A percentile compares a stretch with the other conserved stretches of the same genome.
Evolutionary conservation across 2,329 filamentous ascomycete species (phyloP).

Genomic region (Volutella citrinella): DNA sequence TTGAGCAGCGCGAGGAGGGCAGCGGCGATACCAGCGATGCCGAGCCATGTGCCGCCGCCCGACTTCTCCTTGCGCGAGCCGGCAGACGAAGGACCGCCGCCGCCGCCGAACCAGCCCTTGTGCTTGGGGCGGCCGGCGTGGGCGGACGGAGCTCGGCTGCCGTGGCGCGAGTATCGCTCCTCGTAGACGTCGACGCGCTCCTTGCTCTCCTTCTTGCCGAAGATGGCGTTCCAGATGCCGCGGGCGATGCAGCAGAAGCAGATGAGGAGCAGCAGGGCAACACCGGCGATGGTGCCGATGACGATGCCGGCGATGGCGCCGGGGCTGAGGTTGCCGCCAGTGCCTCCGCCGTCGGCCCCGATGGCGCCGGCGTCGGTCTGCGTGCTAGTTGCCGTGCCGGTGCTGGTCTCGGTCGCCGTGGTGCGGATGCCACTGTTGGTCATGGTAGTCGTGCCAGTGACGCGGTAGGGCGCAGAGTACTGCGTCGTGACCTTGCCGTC

Average conservation of each 20-base stretch:
- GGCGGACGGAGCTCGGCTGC: constrained; percentile 38
- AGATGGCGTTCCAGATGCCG: constrained; percentile 60
- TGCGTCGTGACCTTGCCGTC: constrained; percentile 51
- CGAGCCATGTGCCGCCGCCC: constrained; percentile 50
- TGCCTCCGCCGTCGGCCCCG: constrained; percentile 35
- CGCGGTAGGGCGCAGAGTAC: constrained; percentile 50
- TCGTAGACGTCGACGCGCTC: constrained; percentile 61
- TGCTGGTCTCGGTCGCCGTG: constrained; percentile 46
- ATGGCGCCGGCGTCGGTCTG: constrained; percentile 43
- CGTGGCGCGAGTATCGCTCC: constrained; percentile 56
- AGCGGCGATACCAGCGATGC: constrained; percentile 48
- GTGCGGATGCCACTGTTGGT: constrained; percentile 48
- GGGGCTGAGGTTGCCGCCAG: constrained; percentile 53
- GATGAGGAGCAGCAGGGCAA: constrained; percentile 64
- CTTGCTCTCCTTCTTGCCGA: constrained; percentile 55
- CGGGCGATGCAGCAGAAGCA: constrained; percentile 72
- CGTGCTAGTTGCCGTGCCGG: constrained; percentile 14
- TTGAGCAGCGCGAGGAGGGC: constrained; percentile 54
- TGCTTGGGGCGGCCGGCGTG: constrained; percentile 51
- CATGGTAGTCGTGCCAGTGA: constrained; percentile 54
- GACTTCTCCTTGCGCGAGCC: constrained; percentile 49
- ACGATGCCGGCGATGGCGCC: constrained; percentile 81
- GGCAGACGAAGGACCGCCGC: constrained; percentile 41
- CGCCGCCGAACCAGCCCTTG: constrained; percentile 54
- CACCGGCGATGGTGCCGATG: constrained; percentile 66